Evolutionary conservation across 2,329 filamentous ascomycete species (phyloP).

Genomic region (Eutypa lata): DNA sequence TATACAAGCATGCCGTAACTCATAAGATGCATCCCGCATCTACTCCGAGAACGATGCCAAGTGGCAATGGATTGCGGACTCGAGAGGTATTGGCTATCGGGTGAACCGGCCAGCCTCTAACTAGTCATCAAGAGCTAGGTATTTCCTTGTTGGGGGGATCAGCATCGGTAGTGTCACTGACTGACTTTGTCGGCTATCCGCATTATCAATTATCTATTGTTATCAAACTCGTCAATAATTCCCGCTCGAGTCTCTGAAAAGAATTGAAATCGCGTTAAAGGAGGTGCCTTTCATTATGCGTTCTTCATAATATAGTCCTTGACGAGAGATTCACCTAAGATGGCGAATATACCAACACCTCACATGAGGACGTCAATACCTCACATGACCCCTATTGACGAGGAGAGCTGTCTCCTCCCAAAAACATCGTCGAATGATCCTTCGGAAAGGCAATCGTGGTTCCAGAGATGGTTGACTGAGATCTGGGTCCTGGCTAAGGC

Average conservation of each 20-base stretch:
- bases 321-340: too few species aligned
- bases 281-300: too few species aligned
- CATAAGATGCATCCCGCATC: not conserved
- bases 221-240: too few species aligned
- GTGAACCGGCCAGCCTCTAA: not conserved
- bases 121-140: not conserved
- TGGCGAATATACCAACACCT: too few species aligned
- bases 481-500: conserved; percentile 66
- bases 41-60: not conserved
- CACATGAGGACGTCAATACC: too few species aligned
- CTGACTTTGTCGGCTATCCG: too few species aligned
- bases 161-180: too few species aligned
- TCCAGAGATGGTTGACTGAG: conserved; percentile 46
- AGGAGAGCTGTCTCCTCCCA: conserved; percentile 19
- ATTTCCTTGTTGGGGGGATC: too few species aligned
- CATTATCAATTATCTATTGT: too few species aligned
- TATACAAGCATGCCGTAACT: not conserved
- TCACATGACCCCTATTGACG: conserved; percentile 3
- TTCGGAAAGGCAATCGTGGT: conserved; percentile 4
- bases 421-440: conserved; percentile 7
- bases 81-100: not conserved
- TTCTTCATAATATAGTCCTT: too few species aligned
- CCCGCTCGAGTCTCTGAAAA: too few species aligned
- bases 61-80: not conserved
- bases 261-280: too few species aligned